phyloP scores from a whole-genome alignment of 2,329 filamentous ascomycete genomes.

The Neocatenulostroma microsporum region DNA sequence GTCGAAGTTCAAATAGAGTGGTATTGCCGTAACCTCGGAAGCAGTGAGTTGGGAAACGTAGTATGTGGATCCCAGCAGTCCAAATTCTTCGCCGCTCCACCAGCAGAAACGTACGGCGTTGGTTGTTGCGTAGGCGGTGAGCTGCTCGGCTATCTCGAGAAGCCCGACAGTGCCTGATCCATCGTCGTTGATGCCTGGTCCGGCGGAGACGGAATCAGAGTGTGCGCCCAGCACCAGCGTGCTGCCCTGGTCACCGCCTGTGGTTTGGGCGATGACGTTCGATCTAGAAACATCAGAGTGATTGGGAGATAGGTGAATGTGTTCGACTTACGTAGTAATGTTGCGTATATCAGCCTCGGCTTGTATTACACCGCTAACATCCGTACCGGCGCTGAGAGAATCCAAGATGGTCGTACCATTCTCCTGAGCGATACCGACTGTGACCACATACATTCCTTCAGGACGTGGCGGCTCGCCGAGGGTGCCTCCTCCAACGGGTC shows the following conservation, averaged over 20 bases:
- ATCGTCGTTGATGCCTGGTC: slow-evolving; percentile 71
- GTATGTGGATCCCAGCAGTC: slow-evolving; percentile 53
- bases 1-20: slow-evolving; percentile 63
- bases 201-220: slow-evolving; percentile 53
- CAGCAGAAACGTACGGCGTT: slow-evolving; percentile 61
- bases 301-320: not conserved
- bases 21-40: slow-evolving; percentile 50
- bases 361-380: slow-evolving; percentile 32
- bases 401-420: slow-evolving; percentile 52
- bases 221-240: slow-evolving; percentile 54
- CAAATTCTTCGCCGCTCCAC: slow-evolving; percentile 58
- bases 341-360: slow-evolving; percentile 42
- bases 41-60: slow-evolving; percentile 41
- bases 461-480: slow-evolving; percentile 54
- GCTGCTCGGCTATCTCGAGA: slow-evolving; percentile 51
- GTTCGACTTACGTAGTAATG: slow-evolving; percentile 39
- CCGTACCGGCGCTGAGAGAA: slow-evolving; percentile 42
- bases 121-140: slow-evolving; percentile 64
- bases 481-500: slow-evolving; percentile 47
- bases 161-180: slow-evolving; percentile 59
- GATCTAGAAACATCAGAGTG: slow-evolving; percentile 30
- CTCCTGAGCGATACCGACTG: slow-evolving; percentile 56
- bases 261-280: slow-evolving; percentile 56
- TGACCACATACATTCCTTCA: slow-evolving; percentile 52
- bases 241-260: slow-evolving; percentile 51